A percentile compares a stretch with the other conserved stretches of the same genome.
Conservation (phyloP, 2,329 filamentous ascomycete species). For the Hirsutella rhossiliensis region DNA sequence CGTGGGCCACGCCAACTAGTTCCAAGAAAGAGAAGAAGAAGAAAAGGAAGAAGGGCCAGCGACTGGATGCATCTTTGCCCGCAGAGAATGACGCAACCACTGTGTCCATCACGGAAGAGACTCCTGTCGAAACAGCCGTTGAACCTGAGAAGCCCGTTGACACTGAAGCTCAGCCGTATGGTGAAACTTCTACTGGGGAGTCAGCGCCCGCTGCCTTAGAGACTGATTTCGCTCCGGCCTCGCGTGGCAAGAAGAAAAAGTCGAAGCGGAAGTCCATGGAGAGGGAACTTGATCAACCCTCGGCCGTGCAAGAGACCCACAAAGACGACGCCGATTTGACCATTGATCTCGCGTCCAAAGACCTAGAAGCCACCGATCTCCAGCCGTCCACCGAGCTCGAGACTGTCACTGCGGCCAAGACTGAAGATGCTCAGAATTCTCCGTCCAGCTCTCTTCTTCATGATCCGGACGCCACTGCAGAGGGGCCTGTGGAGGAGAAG, state of each 20-base stretch:
- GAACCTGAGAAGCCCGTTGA: not conserved
- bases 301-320: not conserved
- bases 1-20: constrained; percentile 2
- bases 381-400: not conserved
- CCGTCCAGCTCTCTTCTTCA: no score
- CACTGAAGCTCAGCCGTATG: not conserved
- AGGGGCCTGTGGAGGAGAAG: no score
- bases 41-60: constrained; percentile 12
- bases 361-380: not conserved
- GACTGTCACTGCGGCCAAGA: not conserved
- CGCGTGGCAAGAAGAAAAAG: constrained; percentile 5
- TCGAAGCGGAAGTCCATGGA: constrained; percentile 8
- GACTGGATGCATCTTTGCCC: constrained; percentile 4
- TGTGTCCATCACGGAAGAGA: not conserved
- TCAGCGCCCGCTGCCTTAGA: not conserved
- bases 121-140: not conserved
- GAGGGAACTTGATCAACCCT: constrained; percentile 6
- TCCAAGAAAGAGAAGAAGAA: constrained; percentile 13
- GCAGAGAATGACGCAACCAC: constrained; percentile 5
- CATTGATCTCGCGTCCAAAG: not conserved
- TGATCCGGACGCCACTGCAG: no score
- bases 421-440: not conserved
- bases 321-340: not conserved
- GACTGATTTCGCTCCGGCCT: not conserved
- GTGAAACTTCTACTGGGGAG: not conserved